A percentile compares a stretch with the other conserved stretches of the same genome.
Evolutionary conservation across 148 eudicot genomes (phyloP).

Genomic region (Persicaria maculosa): DNA sequence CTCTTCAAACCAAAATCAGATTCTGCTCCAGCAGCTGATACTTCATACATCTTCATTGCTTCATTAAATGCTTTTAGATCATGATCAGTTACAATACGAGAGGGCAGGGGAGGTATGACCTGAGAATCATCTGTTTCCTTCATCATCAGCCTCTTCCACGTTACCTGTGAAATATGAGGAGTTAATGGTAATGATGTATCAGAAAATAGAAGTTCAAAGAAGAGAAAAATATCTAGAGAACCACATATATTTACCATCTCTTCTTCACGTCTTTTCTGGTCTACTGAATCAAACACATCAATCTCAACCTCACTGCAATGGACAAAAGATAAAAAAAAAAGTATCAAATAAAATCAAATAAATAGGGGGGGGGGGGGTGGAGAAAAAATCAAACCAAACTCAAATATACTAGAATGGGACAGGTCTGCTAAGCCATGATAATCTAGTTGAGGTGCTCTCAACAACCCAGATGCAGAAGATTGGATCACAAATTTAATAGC

Average conservation of each 20-base stretch:
- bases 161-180: conserved; percentile 32
- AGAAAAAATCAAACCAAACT: not conserved
- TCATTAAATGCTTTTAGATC: conserved; percentile 72
- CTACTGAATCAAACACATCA: conserved; percentile 83
- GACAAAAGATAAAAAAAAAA: not conserved
- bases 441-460: too few relatives aligned
- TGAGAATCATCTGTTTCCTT: conserved; percentile 35
- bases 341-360: not conserved
- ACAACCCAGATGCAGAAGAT: not conserved
- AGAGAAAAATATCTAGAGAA: not conserved
- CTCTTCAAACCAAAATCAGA: conserved; percentile 59
- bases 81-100: conserved; percentile 73
- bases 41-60: conserved; percentile 69
- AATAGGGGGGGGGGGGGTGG: not conserved
- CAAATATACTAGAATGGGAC: too few relatives aligned
- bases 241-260: conserved; percentile 56
- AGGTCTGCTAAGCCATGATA: too few relatives aligned
- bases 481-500: not conserved
- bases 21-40: conserved; percentile 22
- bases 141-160: conserved; percentile 48
- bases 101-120: conserved; percentile 45
- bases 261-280: conserved; percentile 62
- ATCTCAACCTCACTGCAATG: conserved; percentile 75
- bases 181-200: too few relatives aligned
- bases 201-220: not conserved